A percentile compares a stretch with the other conserved stretches of the same genome.
Evolutionary conservation across 2,329 filamentous ascomycete species (phyloP).

Genomic region (Teratosphaeria destructans): DNA sequence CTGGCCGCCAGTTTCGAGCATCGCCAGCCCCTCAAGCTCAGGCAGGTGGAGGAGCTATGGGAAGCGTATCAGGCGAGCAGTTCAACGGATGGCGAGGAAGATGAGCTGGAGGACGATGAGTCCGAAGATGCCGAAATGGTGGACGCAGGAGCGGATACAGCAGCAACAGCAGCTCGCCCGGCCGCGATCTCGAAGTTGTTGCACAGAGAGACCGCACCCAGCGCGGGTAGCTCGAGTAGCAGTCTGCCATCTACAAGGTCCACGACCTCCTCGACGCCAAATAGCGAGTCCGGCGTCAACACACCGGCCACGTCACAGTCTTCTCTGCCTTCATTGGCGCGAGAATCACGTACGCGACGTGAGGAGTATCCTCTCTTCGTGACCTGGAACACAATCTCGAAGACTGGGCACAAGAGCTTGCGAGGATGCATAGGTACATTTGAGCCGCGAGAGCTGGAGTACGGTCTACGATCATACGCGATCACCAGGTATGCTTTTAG

Average conservation of each 20-base stretch:
- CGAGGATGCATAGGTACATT: constrained; percentile 97
- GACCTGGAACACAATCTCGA: constrained; percentile 75
- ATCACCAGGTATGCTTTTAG: constrained; percentile 54
- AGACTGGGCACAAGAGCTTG: constrained; percentile 53
- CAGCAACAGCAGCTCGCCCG: constrained; percentile 18
- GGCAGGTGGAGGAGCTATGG: constrained; percentile 61
- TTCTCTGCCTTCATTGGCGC: constrained; percentile 27
- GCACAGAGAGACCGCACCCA: constrained; percentile 12
- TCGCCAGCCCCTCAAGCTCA: constrained; percentile 56
- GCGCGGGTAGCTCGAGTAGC: constrained; percentile 19
- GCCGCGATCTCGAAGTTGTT: constrained; percentile 37
- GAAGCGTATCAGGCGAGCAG: constrained; percentile 37
- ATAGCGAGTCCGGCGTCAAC: constrained; percentile 11
- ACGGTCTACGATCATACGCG: constrained; percentile 69
- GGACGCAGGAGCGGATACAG: constrained; percentile 15
- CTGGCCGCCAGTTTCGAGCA: constrained; percentile 65
- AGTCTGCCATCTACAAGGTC: constrained; percentile 19
- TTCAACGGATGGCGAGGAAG: constrained; percentile 32
- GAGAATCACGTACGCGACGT: constrained; percentile 8
- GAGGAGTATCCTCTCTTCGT: constrained; percentile 68
- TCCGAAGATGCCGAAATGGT: constrained; percentile 20
- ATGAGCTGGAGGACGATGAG: constrained; percentile 12
- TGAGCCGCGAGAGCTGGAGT: constrained; percentile 60
- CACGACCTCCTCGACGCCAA: constrained; percentile 5
- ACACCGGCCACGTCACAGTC: constrained; percentile 34